Evolutionary conservation across 2,329 filamentous ascomycete species (phyloP), one percentile per base, ranked within the genome.

Genomic region (Fusarium gaditjirri): DNA sequence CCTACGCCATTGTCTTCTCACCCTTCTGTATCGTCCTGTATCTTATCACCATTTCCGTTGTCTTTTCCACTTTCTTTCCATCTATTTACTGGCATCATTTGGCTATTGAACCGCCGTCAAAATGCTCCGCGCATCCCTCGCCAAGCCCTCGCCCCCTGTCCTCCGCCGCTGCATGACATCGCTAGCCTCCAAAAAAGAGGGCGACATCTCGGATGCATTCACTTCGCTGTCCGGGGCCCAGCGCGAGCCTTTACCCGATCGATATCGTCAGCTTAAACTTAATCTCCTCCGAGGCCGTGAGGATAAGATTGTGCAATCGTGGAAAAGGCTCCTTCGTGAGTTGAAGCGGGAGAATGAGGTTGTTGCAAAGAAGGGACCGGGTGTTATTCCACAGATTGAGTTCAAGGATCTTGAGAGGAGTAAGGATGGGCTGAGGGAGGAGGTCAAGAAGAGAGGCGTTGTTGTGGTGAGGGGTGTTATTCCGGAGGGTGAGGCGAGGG

Each of bases 381-480:
- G 77, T 4, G 83, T 89, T 5, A 83, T 91, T 27, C 89, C 89
- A 2, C 82, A 84, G 50, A 76, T 91, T 8, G 80, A 86, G 3
- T 91, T 86, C 65, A 70, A 77, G 0, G 76, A 84, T 11, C 77
- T 89, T 2, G 80, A 85, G 1, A 77, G 76, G 0, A 84, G 84
- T 6, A 72, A 86, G 6, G 59, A 68, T 12, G 66, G 55, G 1
- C 54, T 83, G 13, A 80, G 79, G 41, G 83, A 81, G 3, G 89
- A 90, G 68, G 86, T 93, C 36, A 81, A 83, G 65, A 89, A 90
- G 72, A 84, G 90, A 3, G 92, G 91, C 13, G 87, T 86, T 1
- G 87, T 88, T 1, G 89, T 94, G 3, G 84, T 94, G 27, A 85
- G 88, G 46, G 89, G 89, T 17, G 92, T 94, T 7, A 80, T 94